phyloP scores from a whole-genome alignment of 768 basidiomycete genomes.

The Scleroderma bovista region DNA sequence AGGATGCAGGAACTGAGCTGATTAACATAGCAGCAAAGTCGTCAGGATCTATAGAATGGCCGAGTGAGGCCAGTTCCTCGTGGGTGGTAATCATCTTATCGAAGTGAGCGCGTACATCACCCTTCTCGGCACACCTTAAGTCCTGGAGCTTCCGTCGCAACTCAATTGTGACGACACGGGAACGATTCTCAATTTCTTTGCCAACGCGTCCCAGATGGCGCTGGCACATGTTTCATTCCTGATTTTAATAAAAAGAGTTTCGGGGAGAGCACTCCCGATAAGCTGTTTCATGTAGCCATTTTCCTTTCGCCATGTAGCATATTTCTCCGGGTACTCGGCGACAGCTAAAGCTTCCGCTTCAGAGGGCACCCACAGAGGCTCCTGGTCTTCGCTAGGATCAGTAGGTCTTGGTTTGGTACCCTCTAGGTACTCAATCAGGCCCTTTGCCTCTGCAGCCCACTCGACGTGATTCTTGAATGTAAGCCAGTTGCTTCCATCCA shows the following conservation, averaged over 20 bases:
- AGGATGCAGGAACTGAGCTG: conserved; percentile 30
- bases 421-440: conserved; percentile 1
- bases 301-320: conserved; percentile 22
- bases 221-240: neutral
- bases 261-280: neutral
- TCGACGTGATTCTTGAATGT: neutral
- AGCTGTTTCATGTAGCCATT: conserved; percentile 22
- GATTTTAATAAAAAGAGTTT: neutral
- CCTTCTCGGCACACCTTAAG: conserved; percentile 15
- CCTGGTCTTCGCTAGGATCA: neutral
- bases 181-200: neutral
- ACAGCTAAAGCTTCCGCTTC: neutral
- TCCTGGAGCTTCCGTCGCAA: neutral
- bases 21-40: conserved; percentile 27
- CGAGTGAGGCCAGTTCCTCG: conserved; percentile 31
- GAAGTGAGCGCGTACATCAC: conserved; percentile 29
- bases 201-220: neutral
- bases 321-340: neutral
- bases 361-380: neutral
- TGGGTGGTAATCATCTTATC: conserved; percentile 21
- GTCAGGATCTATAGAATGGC: conserved; percentile 13
- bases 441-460: neutral
- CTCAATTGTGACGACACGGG: neutral
- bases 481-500: neutral
- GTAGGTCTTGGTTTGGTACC: neutral